Percentiles rank a stretch among this genome's conserved stretches.
Evolutionary conservation across 768 basidiomycete genomes (phyloP).

Genomic region (Lactifluus hygrophoroides): DNA sequence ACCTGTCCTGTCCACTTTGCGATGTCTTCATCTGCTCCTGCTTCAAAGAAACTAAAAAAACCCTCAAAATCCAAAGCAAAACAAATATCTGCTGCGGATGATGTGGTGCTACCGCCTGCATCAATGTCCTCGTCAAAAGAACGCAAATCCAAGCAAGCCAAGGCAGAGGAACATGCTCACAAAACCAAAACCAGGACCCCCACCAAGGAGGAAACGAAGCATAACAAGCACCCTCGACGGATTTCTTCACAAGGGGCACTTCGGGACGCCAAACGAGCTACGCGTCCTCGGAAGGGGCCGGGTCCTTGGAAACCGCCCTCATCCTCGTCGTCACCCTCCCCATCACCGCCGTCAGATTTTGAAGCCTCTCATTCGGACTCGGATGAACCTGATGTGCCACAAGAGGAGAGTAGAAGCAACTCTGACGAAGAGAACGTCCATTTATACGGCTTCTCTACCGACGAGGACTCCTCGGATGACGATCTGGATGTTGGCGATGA

Average conservation of each 20-base stretch:
- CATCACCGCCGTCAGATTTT: background rate
- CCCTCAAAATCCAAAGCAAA: conserved; percentile 1
- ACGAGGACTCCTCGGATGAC: conserved; percentile 72
- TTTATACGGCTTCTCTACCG: conserved; percentile 68
- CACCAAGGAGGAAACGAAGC: background rate
- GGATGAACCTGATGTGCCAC: conserved; percentile 1
- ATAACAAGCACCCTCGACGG: background rate
- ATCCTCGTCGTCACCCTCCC: background rate
- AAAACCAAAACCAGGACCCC: conserved; percentile 1
- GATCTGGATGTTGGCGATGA: conserved; percentile 50
- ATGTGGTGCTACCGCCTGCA: background rate
- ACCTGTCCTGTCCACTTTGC: background rate
- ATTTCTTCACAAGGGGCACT: background rate
- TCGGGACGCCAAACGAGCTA: background rate
- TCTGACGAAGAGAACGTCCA: conserved; percentile 37
- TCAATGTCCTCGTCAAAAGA: background rate
- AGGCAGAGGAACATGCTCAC: background rate
- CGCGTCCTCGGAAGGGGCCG: background rate
- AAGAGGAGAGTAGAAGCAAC: conserved; percentile 28
- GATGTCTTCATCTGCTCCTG: background rate
- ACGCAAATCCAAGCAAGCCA: background rate
- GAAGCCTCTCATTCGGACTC: background rate
- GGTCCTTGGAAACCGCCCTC: conserved; percentile 3
- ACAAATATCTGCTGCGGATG: background rate
- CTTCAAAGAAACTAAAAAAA: background rate